A percentile compares a stretch with the other conserved stretches of the same genome.
Conservation (phyloP, 768 basidiomycete genomes). For the Amylocystis lapponica region DNA sequence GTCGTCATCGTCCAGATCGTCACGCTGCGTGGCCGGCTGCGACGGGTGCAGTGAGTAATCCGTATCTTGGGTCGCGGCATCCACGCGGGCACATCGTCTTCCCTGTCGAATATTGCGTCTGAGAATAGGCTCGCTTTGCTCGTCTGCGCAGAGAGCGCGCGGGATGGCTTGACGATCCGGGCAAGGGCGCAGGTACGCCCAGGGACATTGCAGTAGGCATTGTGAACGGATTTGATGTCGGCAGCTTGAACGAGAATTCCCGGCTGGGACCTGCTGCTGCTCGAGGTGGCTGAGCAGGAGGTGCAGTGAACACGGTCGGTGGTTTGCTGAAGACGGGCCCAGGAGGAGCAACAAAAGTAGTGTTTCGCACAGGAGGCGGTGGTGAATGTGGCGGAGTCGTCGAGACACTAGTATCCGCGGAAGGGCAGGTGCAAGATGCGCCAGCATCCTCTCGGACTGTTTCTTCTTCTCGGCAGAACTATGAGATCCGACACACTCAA, state of each 20-base stretch:
- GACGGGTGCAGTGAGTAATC: constrained; percentile 34
- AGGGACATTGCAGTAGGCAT: constrained; percentile 41
- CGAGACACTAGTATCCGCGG: constrained; percentile 31
- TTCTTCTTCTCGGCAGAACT: constrained; percentile 22
- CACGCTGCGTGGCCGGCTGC: constrained; percentile 4
- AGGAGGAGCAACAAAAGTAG: constrained; percentile 40
- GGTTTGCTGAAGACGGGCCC: constrained; percentile 59
- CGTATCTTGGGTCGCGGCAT: constrained; percentile 55
- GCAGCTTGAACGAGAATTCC: constrained; percentile 30
- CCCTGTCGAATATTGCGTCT: constrained; percentile 45
- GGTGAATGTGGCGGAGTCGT: constrained; percentile 59
- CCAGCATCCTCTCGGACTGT: constrained; percentile 1
- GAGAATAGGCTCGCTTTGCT: constrained; percentile 49
- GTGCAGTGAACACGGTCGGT: constrained; percentile 37
- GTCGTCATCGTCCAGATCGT: constrained; percentile 36
- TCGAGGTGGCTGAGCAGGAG: constrained; percentile 21
- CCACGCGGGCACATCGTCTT: constrained; percentile 45
- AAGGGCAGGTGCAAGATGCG: background rate
- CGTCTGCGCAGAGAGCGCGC: constrained; percentile 40
- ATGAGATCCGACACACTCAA: constrained; percentile 58
- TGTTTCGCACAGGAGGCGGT: constrained; percentile 18
- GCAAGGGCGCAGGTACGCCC: constrained; percentile 31
- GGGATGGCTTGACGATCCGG: constrained; percentile 14
- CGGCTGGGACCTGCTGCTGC: constrained; percentile 10
- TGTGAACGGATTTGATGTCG: constrained; percentile 33